phyloP scores from a whole-genome alignment of 352 stramenopile genomes.

The Globisporangium irregulare region DNA sequence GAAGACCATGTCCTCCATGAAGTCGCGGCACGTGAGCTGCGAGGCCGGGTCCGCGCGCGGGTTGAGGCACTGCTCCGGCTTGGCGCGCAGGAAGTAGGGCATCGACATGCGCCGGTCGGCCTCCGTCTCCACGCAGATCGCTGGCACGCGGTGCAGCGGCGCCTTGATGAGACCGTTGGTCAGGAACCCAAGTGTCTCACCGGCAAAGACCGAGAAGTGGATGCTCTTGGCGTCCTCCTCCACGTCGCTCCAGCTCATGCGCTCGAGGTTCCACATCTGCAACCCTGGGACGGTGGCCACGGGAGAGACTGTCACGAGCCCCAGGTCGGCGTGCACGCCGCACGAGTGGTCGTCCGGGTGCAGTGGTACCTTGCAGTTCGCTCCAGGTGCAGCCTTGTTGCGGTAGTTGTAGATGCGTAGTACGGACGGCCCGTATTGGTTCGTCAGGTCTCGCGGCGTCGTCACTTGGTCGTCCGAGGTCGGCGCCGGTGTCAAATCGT shows the following conservation, averaged over 20 bases:
- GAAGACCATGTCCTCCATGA: slow-evolving; percentile 83
- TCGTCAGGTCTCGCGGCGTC: slow-evolving; percentile 32
- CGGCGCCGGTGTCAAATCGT: slow-evolving; percentile 42
- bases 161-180: slow-evolving; percentile 73
- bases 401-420: slow-evolving; percentile 85
- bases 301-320: slow-evolving; percentile 77
- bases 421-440: slow-evolving; percentile 78
- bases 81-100: slow-evolving; percentile 74
- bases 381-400: slow-evolving; percentile 42
- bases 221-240: slow-evolving; percentile 52
- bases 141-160: slow-evolving; percentile 73
- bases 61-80: slow-evolving; percentile 58
- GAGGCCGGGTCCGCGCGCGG: slow-evolving; percentile 29
- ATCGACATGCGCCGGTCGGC: slow-evolving; percentile 79
- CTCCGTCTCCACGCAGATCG: slow-evolving; percentile 57
- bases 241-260: slow-evolving; percentile 78
- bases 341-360: slow-evolving; percentile 65
- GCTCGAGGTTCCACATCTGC: slow-evolving; percentile 87
- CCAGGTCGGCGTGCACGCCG: slow-evolving; percentile 74
- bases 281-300: slow-evolving; percentile 67
- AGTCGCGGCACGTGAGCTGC: slow-evolving; percentile 70
- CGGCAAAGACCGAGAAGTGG: slow-evolving; percentile 81
- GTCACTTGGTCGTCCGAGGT: slow-evolving; percentile 23
- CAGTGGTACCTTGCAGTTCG: slow-evolving; percentile 20
- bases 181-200: slow-evolving; percentile 70